These are phyloP conservation scores for Phenoliferia sp. DNA, from an alignment of 1,284 basidiomycete genomes.

Conservation along the genomic window DNA sequence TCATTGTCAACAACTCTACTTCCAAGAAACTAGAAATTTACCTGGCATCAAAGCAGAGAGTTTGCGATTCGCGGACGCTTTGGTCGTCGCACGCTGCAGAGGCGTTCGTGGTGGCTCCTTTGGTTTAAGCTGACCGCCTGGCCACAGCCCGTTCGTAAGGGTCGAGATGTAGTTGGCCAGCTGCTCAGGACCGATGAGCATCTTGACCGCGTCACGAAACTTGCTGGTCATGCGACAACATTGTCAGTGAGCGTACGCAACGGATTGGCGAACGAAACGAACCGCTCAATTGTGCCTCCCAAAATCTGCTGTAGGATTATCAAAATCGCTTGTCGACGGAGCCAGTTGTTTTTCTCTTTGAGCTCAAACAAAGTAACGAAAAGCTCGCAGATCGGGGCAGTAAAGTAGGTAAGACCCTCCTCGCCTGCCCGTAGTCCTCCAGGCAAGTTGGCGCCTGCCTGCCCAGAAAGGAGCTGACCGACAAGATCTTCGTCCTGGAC, in stretches of 20 bases:
- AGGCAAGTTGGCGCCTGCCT: constrained; percentile 40
- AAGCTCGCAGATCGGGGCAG: constrained; percentile 88
- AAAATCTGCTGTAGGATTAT: constrained; percentile 93
- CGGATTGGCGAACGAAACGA: too few relatives aligned
- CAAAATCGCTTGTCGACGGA: constrained; percentile 89
- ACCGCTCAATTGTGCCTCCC: constrained; percentile 92
- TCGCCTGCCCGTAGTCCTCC: constrained; percentile 11
- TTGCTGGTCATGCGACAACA: constrained; percentile 60
- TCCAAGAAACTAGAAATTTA: constrained; percentile 44
- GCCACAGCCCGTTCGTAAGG: constrained; percentile 75
- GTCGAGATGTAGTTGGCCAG: constrained; percentile 61
- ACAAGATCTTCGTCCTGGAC: constrained; percentile 78
- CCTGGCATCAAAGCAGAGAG: constrained; percentile 85
- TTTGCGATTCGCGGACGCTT: constrained; percentile 80
- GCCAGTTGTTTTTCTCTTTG: constrained; percentile 92
- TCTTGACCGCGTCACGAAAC: constrained; percentile 69
- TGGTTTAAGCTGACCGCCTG: constrained; percentile 65
- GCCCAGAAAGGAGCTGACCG: constrained; percentile 66
- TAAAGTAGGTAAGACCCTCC: constrained; percentile 54
- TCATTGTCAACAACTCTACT: too few relatives aligned
- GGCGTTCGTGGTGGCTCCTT: constrained; percentile 61
- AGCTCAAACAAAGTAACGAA: constrained; percentile 89
- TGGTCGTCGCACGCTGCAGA: constrained; percentile 71
- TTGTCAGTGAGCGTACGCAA: too few relatives aligned
- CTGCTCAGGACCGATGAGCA: constrained; percentile 59